Percentiles rank a stretch among this genome's conserved stretches.
Conservation (phyloP, 179 eudicot genomes). For the Camellia oleifera region DNA sequence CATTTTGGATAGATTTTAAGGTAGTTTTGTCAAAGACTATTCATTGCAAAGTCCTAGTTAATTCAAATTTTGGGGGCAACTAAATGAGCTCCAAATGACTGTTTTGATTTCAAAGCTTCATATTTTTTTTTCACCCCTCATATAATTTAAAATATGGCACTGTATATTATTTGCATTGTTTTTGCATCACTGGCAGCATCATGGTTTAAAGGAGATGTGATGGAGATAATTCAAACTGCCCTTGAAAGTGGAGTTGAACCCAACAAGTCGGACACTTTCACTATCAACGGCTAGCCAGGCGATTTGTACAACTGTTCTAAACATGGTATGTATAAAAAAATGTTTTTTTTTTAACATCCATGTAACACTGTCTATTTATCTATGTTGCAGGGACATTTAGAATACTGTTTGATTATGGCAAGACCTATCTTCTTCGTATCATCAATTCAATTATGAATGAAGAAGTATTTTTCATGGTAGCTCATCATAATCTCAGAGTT, state of each 20-base stretch:
- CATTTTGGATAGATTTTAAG: no score
- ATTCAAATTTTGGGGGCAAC: no score
- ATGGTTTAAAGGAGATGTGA: neutral
- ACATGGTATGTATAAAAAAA: neutral
- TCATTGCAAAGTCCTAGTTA: no score
- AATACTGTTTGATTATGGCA: no score
- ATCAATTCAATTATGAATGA: slow-evolving; percentile 23
- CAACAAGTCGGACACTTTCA: neutral
- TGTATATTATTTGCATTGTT: neutral
- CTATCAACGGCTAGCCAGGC: slow-evolving; percentile 18
- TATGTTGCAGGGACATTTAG: neutral
- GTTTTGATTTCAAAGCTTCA: no score
- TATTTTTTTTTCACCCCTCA: no score
- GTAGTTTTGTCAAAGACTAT: no score
- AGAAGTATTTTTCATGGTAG: slow-evolving; percentile 16
- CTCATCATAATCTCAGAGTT: slow-evolving; percentile 21
- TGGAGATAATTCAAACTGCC: neutral
- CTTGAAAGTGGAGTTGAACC: neutral
- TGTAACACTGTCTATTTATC: neutral
- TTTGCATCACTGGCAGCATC: neutral
- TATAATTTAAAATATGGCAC: no score
- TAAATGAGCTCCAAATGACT: no score
- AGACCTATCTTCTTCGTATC: neutral
- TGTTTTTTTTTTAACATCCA: neutral
- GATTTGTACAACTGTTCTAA: slow-evolving; percentile 15